Evolutionary conservation across 2,329 filamentous ascomycete genomes (phyloP).

Genomic region (Basipetospora sp.): DNA sequence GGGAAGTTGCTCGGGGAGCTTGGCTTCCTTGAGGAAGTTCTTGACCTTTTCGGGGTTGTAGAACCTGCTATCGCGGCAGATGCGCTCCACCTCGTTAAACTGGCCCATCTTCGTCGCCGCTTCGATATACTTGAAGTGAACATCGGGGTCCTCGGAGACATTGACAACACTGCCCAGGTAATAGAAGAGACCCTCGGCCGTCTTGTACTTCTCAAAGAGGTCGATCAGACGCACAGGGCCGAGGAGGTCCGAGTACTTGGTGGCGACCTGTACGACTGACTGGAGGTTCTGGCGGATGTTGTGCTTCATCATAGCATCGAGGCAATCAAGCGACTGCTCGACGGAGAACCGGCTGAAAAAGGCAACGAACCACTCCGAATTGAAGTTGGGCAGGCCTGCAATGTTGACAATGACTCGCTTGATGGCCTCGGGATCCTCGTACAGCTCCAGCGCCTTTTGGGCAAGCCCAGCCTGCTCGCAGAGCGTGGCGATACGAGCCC

Average conservation of each 20-base stretch:
- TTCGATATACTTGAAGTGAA: slow-evolving; percentile 99
- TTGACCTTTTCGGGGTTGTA: slow-evolving; percentile 93
- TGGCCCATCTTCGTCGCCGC: slow-evolving; percentile 88
- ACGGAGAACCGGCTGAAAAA: slow-evolving; percentile 93
- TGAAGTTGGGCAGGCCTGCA: slow-evolving; percentile 68
- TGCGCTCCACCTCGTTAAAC: slow-evolving; percentile 88
- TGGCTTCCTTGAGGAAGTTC: slow-evolving; percentile 97
- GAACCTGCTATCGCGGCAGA: slow-evolving; percentile 82
- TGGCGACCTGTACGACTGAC: slow-evolving; percentile 85
- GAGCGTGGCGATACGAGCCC: slow-evolving; percentile 69
- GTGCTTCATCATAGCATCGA: slow-evolving; percentile 88
- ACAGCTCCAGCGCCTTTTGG: slow-evolving; percentile 82
- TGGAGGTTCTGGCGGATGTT: slow-evolving; percentile 97
- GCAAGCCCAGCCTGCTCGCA: slow-evolving; percentile 85
- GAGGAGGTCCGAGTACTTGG: slow-evolving; percentile 93
- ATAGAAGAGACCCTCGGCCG: slow-evolving; percentile 91
- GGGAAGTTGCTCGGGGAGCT: slow-evolving; percentile 79
- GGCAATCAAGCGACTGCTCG: slow-evolving; percentile 82
- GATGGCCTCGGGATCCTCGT: slow-evolving; percentile 75
- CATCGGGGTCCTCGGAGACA: slow-evolving; percentile 83
- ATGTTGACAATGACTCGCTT: slow-evolving; percentile 83
- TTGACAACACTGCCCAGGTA: slow-evolving; percentile 98
- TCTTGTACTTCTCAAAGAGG: slow-evolving; percentile 94
- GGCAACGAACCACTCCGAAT: slow-evolving; percentile 75
- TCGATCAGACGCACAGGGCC: slow-evolving; percentile 79